Evolutionary conservation across 768 basidiomycete species (phyloP).

Genomic region (Calocybe indica): DNA sequence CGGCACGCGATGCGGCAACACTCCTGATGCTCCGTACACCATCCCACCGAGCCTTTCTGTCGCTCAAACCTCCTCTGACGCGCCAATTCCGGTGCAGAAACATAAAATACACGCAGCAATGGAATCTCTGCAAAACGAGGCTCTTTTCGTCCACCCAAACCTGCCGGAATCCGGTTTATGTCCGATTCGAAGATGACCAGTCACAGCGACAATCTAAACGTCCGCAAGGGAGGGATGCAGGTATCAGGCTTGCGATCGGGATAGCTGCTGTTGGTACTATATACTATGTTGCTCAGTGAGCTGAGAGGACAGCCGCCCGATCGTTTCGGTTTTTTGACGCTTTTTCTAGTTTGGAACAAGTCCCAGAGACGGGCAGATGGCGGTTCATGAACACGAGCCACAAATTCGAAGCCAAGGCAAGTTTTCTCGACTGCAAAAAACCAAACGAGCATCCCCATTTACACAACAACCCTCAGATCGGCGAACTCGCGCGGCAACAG

Average conservation of each 20-base stretch:
- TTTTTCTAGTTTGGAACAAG: conserved; percentile 64
- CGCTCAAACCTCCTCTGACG: too few species aligned
- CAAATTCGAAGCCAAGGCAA: conserved; percentile 48
- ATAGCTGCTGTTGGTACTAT: conserved; percentile 11
- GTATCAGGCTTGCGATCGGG: background rate
- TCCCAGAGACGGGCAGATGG: conserved; percentile 83
- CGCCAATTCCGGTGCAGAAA: too few species aligned
- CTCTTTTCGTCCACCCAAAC: too few species aligned
- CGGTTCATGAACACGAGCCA: conserved; percentile 79
- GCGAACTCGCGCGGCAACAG: conserved; percentile 30
- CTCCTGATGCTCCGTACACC: too few species aligned
- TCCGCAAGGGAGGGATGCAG: too few species aligned
- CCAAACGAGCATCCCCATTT: background rate
- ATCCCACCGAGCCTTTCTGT: too few species aligned
- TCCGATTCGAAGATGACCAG: too few species aligned
- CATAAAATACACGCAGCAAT: too few species aligned
- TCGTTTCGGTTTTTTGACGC: background rate
- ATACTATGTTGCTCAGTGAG: conserved; percentile 30
- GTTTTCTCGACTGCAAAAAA: conserved; percentile 5
- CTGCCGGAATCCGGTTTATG: too few species aligned
- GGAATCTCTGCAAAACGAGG: too few species aligned
- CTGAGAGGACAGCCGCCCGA: background rate
- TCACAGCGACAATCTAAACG: too few species aligned
- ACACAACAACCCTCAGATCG: conserved; percentile 28
- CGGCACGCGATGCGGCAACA: too few species aligned